These are phyloP conservation scores for Ustilago tritici DNA, from an alignment of 1,284 basidiomycete genomes.

Conservation along the genomic window DNA sequence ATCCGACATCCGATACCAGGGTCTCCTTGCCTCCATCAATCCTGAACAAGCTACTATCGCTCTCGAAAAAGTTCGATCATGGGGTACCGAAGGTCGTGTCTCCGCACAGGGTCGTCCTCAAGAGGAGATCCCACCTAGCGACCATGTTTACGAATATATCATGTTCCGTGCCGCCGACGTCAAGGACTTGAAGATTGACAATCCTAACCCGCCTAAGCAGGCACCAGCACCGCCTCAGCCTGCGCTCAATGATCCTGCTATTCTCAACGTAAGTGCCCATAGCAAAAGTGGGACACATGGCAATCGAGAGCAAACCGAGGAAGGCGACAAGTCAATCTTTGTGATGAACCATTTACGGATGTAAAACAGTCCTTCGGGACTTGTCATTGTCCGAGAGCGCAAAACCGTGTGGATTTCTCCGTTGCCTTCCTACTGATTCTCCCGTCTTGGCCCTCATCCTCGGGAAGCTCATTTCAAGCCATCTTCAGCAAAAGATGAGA, in stretches of 20 bases:
- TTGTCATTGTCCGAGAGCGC: conserved; percentile 77
- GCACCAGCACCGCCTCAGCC: conserved; percentile 37
- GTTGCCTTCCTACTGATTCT: conserved; percentile 80
- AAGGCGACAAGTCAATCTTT: background rate
- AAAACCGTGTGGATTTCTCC: conserved; percentile 78
- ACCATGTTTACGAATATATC: conserved; percentile 74
- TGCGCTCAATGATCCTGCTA: conserved; percentile 60
- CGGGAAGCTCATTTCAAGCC: conserved; percentile 5
- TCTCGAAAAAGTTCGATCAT: conserved; percentile 86
- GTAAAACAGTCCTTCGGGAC: conserved; percentile 74
- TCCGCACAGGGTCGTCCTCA: conserved; percentile 71
- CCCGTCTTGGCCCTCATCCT: background rate
- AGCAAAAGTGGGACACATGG: background rate
- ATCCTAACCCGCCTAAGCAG: conserved; percentile 61
- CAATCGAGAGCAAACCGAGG: background rate
- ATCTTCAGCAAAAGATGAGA: background rate
- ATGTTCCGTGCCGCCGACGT: conserved; percentile 70
- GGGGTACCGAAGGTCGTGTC: conserved; percentile 86
- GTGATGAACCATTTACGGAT: conserved; percentile 75
- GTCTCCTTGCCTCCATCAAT: conserved; percentile 86
- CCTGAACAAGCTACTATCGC: conserved; percentile 85
- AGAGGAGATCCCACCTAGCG: conserved; percentile 69
- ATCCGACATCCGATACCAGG: conserved; percentile 88
- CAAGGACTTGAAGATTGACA: conserved; percentile 70
- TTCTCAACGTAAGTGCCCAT: conserved; percentile 58